Base-by-base conservation (phyloP, 345 rosid genomes). In the Linum lewisii region DNA sequence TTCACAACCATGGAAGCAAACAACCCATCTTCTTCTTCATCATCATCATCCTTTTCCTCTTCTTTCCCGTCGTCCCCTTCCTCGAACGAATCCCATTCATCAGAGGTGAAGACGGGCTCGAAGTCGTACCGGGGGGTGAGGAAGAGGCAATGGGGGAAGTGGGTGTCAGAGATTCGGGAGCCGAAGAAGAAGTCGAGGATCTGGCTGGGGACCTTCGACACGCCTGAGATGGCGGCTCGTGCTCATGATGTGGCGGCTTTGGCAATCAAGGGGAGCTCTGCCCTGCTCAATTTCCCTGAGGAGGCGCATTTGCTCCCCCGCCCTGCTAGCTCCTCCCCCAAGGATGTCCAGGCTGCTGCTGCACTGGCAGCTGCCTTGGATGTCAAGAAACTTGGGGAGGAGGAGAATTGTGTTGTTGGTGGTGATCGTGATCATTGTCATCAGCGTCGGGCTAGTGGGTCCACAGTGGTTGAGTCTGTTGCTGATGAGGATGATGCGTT, bases 211-310 rank as follows among this genome's bases (percentile, higher is more conserved):
- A 85, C 96, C 38, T 91, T 82, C 74, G 68, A 86, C 0, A 88
- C 95, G 1, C 69, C 98, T 11, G 96, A 91, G 81, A 91, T 91
- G 98, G 98, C 96, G 2, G 96, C 98, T 63, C 80, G 96, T 68
- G 98, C 96, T 1, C 98, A 91, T 24, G 98, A 91, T 53, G 96
- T 85, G 3, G 98, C 96, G 0, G 86, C 96, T 61, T 72, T 87
- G 16, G 64, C 98, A 7, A 80, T 91, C 56, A 91, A 85, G 63
- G 96, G 98, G 4, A 66, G 44, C 23, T 81, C 91, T 0, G 92
- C 94, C 32, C 78, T 79, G 66, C 85, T 91, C 10, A 91, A 91
- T 60, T 87, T 91, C 74, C 98, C 96, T 0, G 86, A 84, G 24
- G 73, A 84, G 0, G 86, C 80, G 36, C 73, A 73, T 8, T 57